Conservation (phyloP, 2,329 filamentous ascomycete species). For the Aspergillus latus region DNA sequence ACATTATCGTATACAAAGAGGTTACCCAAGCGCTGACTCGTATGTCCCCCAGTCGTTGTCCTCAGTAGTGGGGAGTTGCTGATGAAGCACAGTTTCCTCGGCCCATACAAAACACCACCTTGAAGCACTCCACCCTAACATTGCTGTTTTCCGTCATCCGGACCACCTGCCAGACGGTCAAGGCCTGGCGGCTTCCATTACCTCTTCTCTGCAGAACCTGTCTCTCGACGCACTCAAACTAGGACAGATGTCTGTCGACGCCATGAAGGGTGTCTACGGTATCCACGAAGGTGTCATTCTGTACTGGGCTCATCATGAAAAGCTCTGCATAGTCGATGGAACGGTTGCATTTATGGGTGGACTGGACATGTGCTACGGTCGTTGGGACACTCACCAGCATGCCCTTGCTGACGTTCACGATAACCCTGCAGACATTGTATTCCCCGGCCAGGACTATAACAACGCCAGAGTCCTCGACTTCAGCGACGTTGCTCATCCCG, state of each 20-base stretch:
- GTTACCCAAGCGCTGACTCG: conserved; percentile 76
- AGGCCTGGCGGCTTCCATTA: conserved; percentile 60
- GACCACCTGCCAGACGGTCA: conserved; percentile 78
- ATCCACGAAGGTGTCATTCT: conserved; percentile 77
- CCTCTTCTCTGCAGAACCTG: conserved; percentile 56
- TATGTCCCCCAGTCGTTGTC: conserved; percentile 50
- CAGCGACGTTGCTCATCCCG: conserved; percentile 71
- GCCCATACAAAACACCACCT: conserved; percentile 77
- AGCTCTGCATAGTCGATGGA: conserved; percentile 80
- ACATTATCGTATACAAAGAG: conserved; percentile 91
- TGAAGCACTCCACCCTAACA: conserved; percentile 76
- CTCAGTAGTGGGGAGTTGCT: background rate
- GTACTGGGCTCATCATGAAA: conserved; percentile 94
- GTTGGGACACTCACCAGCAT: conserved; percentile 87
- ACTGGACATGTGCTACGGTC: conserved; percentile 81
- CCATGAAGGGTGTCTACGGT: conserved; percentile 77
- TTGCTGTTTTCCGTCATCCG: conserved; percentile 85
- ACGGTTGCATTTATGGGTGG: conserved; percentile 85
- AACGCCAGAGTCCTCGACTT: conserved; percentile 85
- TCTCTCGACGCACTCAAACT: conserved; percentile 56
- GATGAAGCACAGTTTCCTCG: conserved; percentile 55
- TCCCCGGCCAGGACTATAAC: conserved; percentile 91
- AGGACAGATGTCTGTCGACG: conserved; percentile 68
- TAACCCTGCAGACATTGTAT: conserved; percentile 72
- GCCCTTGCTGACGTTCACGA: conserved; percentile 82